Evolutionary conservation across 352 stramenopile species (phyloP), one percentile per base, ranked within the genome.

Genomic region (Phytophthora pluvialis): DNA sequence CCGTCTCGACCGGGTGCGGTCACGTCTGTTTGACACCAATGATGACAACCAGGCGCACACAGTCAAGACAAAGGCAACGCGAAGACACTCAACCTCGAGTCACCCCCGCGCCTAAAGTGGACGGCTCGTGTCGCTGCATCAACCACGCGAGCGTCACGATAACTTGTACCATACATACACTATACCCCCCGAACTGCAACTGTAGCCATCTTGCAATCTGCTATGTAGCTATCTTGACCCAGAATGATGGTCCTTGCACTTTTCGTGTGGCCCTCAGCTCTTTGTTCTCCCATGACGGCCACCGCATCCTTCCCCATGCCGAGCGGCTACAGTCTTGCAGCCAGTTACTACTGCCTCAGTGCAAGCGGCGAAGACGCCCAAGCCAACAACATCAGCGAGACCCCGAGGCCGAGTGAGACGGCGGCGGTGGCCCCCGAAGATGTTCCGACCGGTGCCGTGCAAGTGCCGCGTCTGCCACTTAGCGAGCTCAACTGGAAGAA

Each of bases 401-500:
- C 12, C 5, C 29, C 48, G 6, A 62, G 47, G 18, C 50, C 56
- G 50, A 63, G 25, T 35, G 49, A 73, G 13, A 40, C 28, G 7
- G 51, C 35, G n/a, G 3, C 29, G 18, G 47, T 50, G 10, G 18
- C 26, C 10, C 10, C 9, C 21, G 57, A 50, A 38, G 18, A 48
- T 26, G 28, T 28, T 36, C 5, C 29, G 12, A 26, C 15, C 3
- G 32, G 57, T 63, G 31, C 31, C 1, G 45, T 67, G 28, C 58
- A 66, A 60, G 67, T 85, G 25, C 79, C 79, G 31, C 68, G 79
- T 32, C 50, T 88, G 26, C 69, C 64, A 38, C 64, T 86, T 21
- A 73, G 46, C 36, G 66, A 80, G 13, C 59, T 88, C 28, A 84
- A 75, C 40, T 78, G 74, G 73, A 73, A 75, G 52, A 86, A 88